A percentile compares a stretch with the other conserved stretches of the same genome.
Conservation (phyloP, 495 filamentous ascomycete genomes). For the Lasiosphaeria miniovina region DNA sequence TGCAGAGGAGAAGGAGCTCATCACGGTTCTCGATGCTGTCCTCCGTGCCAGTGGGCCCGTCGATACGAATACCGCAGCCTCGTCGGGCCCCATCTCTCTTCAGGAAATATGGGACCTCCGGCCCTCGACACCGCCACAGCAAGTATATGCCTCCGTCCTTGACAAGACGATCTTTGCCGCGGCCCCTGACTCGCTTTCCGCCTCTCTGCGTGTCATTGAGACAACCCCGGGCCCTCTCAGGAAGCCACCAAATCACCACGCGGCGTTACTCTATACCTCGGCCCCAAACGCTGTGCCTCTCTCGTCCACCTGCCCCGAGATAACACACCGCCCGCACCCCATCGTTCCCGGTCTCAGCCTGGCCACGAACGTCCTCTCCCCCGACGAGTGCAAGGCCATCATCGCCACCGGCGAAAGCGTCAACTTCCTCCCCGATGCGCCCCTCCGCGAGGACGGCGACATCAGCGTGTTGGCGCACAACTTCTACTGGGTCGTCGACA, state of each 20-base stretch:
- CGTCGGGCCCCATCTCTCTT: conserved; percentile 27
- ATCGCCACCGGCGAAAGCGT: conserved; percentile 45
- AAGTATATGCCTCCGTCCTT: conserved; percentile 36
- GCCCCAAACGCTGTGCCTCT: conserved; percentile 36
- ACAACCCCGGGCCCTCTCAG: conserved; percentile 40
- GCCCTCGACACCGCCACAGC: conserved; percentile 12
- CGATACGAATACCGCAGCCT: conserved; percentile 27
- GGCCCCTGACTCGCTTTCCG: conserved; percentile 15
- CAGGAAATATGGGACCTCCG: conserved; percentile 37
- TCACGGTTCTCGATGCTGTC: conserved; percentile 43
- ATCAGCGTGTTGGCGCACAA: conserved; percentile 48
- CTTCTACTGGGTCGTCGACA: conserved; percentile 51
- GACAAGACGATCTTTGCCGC: conserved; percentile 31
- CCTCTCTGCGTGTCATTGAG: conserved; percentile 39
- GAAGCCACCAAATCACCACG: conserved; percentile 48
- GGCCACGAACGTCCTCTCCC: conserved; percentile 37
- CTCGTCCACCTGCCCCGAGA: conserved; percentile 21
- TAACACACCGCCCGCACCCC: conserved; percentile 37
- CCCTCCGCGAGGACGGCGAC: conserved; percentile 42
- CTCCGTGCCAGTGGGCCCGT: conserved; percentile 39
- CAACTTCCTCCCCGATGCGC: conserved; percentile 46
- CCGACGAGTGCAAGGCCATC: conserved; percentile 41
- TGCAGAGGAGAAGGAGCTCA: conserved; percentile 28
- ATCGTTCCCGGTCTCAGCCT: conserved; percentile 39
- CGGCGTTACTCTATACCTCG: conserved; percentile 42